These are phyloP conservation scores for Combretum micranthum DNA, from an alignment of 345 rosid genomes.

Conservation along the genomic window DNA sequence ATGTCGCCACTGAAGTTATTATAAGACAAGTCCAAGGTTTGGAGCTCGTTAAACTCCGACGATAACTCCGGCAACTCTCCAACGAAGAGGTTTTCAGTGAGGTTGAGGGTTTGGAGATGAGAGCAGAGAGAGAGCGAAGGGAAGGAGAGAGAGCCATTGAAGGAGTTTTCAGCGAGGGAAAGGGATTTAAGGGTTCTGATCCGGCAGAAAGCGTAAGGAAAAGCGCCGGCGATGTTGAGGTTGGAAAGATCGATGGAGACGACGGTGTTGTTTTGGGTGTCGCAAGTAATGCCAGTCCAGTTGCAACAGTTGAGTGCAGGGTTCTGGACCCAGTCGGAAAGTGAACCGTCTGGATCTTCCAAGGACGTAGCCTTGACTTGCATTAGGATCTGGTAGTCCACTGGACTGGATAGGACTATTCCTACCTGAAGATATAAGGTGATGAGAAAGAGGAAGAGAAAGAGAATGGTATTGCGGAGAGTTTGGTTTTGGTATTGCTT, in stretches of 20 bases:
- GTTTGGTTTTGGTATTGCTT: too few species aligned
- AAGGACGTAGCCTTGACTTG: slow-evolving; percentile 35
- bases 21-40: slow-evolving; percentile 33
- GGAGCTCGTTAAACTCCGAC: slow-evolving; percentile 19
- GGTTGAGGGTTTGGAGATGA: slow-evolving; percentile 27
- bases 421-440: too few species aligned
- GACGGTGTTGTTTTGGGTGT: slow-evolving; percentile 23
- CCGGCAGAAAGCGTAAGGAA: slow-evolving; percentile 55
- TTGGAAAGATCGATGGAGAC: slow-evolving; percentile 40
- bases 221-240: slow-evolving; percentile 35
- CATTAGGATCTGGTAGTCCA: slow-evolving; percentile 46
- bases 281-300: slow-evolving; percentile 65
- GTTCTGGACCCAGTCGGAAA: slow-evolving; percentile 42
- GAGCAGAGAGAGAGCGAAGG: slow-evolving; percentile 43
- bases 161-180: slow-evolving; percentile 24
- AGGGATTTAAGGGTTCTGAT: slow-evolving; percentile 47
- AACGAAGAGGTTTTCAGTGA: slow-evolving; percentile 28
- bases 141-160: slow-evolving; percentile 37
- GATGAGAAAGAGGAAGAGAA: too few species aligned
- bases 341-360: slow-evolving; percentile 32
- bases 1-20: slow-evolving; percentile 48
- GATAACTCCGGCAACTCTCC: slow-evolving; percentile 56
- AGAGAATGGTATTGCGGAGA: too few species aligned
- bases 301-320: slow-evolving; percentile 39
- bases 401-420: neutral